Evolutionary conservation across 139 green algal species (phyloP).

Genomic region (Coelastrella sp.): DNA sequence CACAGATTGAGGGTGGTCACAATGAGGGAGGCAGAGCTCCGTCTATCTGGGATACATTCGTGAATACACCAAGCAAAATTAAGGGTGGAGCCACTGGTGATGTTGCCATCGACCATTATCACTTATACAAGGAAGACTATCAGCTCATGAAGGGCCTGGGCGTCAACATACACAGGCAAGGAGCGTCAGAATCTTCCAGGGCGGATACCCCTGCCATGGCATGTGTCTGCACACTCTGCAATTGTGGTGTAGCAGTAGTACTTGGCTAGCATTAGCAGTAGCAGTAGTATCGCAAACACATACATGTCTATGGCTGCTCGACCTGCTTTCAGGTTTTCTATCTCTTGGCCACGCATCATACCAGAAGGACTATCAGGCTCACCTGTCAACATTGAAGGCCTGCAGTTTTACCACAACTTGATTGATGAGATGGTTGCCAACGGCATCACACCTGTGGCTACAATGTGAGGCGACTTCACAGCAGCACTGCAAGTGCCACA

Average conservation of each 20-base stretch:
- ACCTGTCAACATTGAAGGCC: constrained; percentile 42
- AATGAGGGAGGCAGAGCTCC: constrained; percentile 45
- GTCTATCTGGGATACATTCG: constrained; percentile 70
- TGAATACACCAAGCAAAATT: constrained; percentile 14
- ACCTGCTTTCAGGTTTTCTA: constrained; percentile 21
- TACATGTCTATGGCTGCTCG: not conserved
- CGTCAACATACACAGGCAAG: constrained; percentile 37
- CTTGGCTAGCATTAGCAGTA: not conserved
- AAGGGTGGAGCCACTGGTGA: constrained; percentile 35
- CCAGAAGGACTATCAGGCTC: constrained; percentile 45
- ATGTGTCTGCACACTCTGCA: not conserved
- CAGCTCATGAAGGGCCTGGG: constrained; percentile 45
- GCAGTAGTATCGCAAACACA: not conserved
- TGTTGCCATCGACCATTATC: constrained; percentile 43
- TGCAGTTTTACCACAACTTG: constrained; percentile 67
- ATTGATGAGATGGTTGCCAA: constrained; percentile 52
- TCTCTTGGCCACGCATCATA: constrained; percentile 65
- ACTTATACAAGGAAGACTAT: constrained; percentile 32
- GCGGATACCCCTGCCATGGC: no score
- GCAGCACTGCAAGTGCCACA: no score
- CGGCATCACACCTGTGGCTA: constrained; percentile 24
- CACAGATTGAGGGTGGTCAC: constrained; percentile 47
- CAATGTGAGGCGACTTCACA: no score
- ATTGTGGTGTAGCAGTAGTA: not conserved
- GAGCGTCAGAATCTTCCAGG: not conserved